Percentiles rank a stretch among this genome's conserved stretches.
Evolutionary conservation across 208 protist species (phyloP).

Genomic region (Borovskyia barvae): DNA sequence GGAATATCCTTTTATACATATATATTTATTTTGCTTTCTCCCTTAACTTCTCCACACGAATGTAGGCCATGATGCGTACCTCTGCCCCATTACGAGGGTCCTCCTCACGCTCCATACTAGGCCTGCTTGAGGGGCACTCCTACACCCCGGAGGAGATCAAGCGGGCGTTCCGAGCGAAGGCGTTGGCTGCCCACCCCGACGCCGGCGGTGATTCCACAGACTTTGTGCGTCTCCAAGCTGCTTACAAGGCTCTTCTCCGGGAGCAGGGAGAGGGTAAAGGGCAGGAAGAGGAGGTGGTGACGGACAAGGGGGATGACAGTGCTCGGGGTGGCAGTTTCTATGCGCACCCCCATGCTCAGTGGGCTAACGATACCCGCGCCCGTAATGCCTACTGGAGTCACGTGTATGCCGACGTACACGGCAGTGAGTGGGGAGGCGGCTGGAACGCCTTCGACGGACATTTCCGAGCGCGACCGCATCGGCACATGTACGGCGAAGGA

Average conservation of each 20-base stretch:
- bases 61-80: no score
- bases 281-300: background rate
- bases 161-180: conserved; percentile 49
- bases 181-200: conserved; percentile 61
- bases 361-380: background rate
- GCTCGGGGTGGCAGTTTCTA: conserved; percentile 14
- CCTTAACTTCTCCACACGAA: background rate
- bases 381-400: conserved; percentile 16
- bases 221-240: conserved; percentile 50
- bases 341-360: conserved; percentile 19
- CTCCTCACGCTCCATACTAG: conserved; percentile 12
- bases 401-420: conserved; percentile 18
- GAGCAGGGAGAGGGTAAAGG: conserved; percentile 4
- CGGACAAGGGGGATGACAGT: background rate
- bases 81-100: no score
- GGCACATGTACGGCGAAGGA: conserved; percentile 19
- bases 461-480: conserved; percentile 6
- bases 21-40: no score
- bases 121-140: conserved; percentile 7
- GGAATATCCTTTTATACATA: no score
- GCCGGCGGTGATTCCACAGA: conserved; percentile 22
- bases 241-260: conserved; percentile 47
- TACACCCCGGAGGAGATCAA: conserved; percentile 42
- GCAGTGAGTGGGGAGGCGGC: conserved; percentile 12
- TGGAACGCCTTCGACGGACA: conserved; percentile 20